Percentiles rank a stretch among this genome's conserved stretches.
These are phyloP conservation scores for Brassica balearica DNA, from an alignment of 441 rosid species.

Conservation along the genomic window DNA sequence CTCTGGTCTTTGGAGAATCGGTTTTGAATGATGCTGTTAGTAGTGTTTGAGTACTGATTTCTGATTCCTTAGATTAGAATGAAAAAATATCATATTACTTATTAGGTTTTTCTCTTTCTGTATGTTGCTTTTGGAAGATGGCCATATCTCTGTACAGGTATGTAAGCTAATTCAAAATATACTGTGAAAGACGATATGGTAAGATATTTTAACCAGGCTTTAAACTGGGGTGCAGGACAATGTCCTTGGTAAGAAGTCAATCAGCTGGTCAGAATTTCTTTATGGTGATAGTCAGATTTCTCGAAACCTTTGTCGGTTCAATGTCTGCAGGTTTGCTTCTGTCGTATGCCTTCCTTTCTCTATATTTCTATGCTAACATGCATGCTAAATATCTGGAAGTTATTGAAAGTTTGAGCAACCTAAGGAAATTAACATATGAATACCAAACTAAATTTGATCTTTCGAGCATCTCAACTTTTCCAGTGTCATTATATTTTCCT, in stretches of 20 bases:
- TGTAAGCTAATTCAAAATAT: constrained; percentile 15
- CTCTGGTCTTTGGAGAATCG: constrained; percentile 98
- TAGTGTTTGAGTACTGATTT: constrained; percentile 38
- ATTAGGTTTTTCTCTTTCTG: constrained; percentile 36
- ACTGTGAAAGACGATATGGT: constrained; percentile 29
- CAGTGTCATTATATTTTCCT: constrained; percentile 13
- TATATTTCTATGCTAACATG: constrained; percentile 13
- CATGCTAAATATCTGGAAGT: constrained; percentile 8
- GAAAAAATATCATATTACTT: constrained; percentile 35
- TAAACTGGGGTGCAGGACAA: constrained; percentile 75
- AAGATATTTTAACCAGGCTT: constrained; percentile 40
- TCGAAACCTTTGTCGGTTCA: constrained; percentile 97
- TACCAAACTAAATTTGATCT: neutral
- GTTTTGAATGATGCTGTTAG: constrained; percentile 98
- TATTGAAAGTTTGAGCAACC: constrained; percentile 24
- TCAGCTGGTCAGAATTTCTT: constrained; percentile 74
- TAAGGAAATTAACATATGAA: constrained; percentile 13
- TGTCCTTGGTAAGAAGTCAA: constrained; percentile 86
- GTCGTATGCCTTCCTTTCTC: constrained; percentile 24
- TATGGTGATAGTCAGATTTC: constrained; percentile 88
- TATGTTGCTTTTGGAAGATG: constrained; percentile 67
- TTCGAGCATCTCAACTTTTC: constrained; percentile 19
- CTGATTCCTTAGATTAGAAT: constrained; percentile 24
- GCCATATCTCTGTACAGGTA: constrained; percentile 98
- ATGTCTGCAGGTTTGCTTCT: constrained; percentile 86